Percentiles rank a stretch among this genome's conserved stretches.
Evolutionary conservation across 306 rosid genomes (phyloP).

Genomic region (Fagus sylvatica): DNA sequence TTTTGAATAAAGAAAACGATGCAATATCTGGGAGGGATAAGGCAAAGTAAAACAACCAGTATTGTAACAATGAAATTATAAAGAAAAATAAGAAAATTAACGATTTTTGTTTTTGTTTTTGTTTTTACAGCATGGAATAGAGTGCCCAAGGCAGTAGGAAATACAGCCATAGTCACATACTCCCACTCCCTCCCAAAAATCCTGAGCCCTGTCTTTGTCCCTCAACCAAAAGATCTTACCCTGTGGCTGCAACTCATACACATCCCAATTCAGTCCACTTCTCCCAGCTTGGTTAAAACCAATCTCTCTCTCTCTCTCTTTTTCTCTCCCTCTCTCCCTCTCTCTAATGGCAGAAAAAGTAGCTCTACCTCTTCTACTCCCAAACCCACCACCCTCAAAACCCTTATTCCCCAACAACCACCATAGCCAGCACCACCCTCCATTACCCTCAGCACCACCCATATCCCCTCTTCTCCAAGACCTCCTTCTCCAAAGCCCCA

Average conservation of each 20-base stretch:
- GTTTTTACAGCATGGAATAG: too few relatives aligned
- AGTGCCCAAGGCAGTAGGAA: too few relatives aligned
- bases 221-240: not conserved
- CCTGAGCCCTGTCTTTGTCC: not conserved
- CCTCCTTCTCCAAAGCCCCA: constrained; percentile 28
- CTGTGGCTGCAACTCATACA: not conserved
- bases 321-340: not conserved
- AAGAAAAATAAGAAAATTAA: too few relatives aligned
- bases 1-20: too few relatives aligned
- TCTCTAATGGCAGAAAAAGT: constrained; percentile 54
- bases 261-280: not conserved
- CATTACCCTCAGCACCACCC: constrained; percentile 38
- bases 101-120: too few relatives aligned
- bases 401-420: constrained; percentile 34
- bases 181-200: too few relatives aligned
- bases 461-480: constrained; percentile 53
- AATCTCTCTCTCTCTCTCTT: not conserved
- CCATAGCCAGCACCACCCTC: constrained; percentile 27
- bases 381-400: constrained; percentile 52
- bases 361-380: constrained; percentile 54
- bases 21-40: too few relatives aligned
- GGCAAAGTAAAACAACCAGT: too few relatives aligned
- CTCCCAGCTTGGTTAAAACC: not conserved
- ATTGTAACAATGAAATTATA: too few relatives aligned
- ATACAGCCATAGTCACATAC: too few relatives aligned